Evolutionary conservation across 2,329 filamentous ascomycete genomes (phyloP), one percentile per base, ranked within the genome.

Genomic region (Thermoascus crustaceus): DNA sequence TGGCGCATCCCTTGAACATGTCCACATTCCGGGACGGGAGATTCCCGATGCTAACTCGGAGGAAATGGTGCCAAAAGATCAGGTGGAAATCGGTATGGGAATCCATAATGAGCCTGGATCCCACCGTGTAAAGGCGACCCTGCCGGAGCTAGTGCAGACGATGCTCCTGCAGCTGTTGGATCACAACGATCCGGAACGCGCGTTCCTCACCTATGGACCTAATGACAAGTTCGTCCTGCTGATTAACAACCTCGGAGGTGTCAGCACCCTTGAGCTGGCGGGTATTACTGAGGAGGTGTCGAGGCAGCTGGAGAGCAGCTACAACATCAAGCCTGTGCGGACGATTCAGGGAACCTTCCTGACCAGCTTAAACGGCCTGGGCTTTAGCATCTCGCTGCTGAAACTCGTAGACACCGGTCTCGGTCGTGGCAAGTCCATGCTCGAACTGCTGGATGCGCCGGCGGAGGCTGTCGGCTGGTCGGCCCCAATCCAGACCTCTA

Each of bases 1-100:
- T 14, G 89, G 88, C 10, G 83, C 85, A 3, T 89, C 84, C 35
- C 66, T 95, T 26, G 81, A 83, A 44, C 88, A 94, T 56, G 88
- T 95, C n/a, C 89, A 95, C 55, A 85, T 95, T 0, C 89, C 89
- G 0, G 88, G 89, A 3, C 74, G 87, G 41, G 73, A 68, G 1
- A 54, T 67, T 5, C 60, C 66, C 0, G 73, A 76, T 44, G 54
- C 60, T 8, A 70, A 69, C 27, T 68, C 67, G 7, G 74, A 77
- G 16, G 77, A 78, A 18, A 54, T 57, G 8, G 57, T 68, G 32
- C 58, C 66, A 0, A 49, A 69, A 10, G 70, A 69, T 13, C 75
- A 81, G 49, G 68, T 80, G 14, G 78, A 83, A 59, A 68, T 82
- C 44, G 80, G 80, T 2, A 84, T 84, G 80, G 80, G 80, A 6